These are phyloP conservation scores for Aspergillus sp. DNA, from an alignment of 2,329 filamentous ascomycete genomes.

Conservation along the genomic window DNA sequence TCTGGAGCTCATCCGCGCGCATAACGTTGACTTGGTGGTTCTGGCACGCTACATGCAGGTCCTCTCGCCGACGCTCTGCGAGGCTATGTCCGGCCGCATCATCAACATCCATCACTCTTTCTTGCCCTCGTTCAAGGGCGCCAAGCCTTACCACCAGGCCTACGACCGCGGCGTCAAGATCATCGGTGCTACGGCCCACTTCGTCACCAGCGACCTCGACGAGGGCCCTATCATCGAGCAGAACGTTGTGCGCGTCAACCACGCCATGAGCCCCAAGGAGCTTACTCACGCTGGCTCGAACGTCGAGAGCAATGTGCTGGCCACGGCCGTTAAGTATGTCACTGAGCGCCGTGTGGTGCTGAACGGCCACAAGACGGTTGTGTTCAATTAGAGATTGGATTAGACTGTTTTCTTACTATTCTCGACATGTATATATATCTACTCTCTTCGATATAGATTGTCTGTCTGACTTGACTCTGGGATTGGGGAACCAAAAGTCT, in stretches of 20 bases:
- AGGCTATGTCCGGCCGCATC: slow-evolving; percentile 78
- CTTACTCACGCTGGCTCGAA: slow-evolving; percentile 78
- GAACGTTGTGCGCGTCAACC: slow-evolving; percentile 73
- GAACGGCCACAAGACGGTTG: slow-evolving; percentile 77
- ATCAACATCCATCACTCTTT: slow-evolving; percentile 93
- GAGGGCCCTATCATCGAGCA: slow-evolving; percentile 90
- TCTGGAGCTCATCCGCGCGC: slow-evolving; percentile 66
- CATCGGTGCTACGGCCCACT: slow-evolving; percentile 81
- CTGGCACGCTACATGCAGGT: slow-evolving; percentile 88
- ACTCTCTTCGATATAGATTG: neutral
- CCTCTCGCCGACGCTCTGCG: slow-evolving; percentile 70
- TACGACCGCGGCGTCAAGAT: slow-evolving; percentile 87
- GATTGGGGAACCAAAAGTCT: neutral
- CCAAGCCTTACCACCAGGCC: slow-evolving; percentile 84
- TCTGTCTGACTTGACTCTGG: neutral
- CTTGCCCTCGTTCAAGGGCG: slow-evolving; percentile 83
- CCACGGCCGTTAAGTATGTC: slow-evolving; percentile 80
- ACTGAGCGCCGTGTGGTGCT: slow-evolving; percentile 75
- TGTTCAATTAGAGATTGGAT: slow-evolving; percentile 56
- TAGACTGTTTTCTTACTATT: neutral
- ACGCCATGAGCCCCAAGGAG: slow-evolving; percentile 72
- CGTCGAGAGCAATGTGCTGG: slow-evolving; percentile 79
- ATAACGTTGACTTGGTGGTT: slow-evolving; percentile 75
- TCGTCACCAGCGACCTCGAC: slow-evolving; percentile 80
- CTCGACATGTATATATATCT: neutral